Conservation (phyloP, 2,329 filamentous ascomycete genomes). For the Rhexocercosporidium sp. region DNA sequence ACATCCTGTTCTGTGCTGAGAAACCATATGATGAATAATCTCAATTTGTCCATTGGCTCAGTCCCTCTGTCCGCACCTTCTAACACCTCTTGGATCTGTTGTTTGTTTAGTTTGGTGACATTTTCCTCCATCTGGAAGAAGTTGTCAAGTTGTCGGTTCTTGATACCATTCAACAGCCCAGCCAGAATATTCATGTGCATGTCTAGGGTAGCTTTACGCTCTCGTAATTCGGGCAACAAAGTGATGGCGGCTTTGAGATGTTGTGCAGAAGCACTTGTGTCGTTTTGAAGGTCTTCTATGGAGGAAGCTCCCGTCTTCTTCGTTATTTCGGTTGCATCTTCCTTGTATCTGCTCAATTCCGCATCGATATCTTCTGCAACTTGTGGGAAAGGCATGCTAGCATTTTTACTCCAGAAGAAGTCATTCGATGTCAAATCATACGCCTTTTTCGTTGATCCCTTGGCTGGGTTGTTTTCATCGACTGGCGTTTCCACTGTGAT, state of each 20-base stretch:
- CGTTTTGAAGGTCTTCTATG: constrained; percentile 89
- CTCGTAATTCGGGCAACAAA: constrained; percentile 85
- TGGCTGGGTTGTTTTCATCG: constrained; percentile 77
- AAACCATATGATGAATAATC: constrained; percentile 97
- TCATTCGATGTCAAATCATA: constrained; percentile 91
- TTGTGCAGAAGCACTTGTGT: constrained; percentile 86
- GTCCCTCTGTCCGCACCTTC: constrained; percentile 82
- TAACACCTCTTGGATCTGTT: constrained; percentile 86
- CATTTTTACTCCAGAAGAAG: constrained; percentile 97
- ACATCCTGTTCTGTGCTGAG: constrained; percentile 92
- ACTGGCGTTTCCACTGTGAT: constrained; percentile 88
- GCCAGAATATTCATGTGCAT: constrained; percentile 99
- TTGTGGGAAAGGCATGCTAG: constrained; percentile 87
- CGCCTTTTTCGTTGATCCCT: constrained; percentile 80
- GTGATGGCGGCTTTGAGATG: constrained; percentile 97
- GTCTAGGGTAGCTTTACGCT: constrained; percentile 90
- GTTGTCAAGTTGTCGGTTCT: constrained; percentile 92
- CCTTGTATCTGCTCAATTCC: constrained; percentile 92
- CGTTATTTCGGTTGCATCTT: constrained; percentile 91
- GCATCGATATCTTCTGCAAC: constrained; percentile 96
- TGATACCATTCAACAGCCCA: constrained; percentile 77
- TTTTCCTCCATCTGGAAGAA: constrained; percentile 96
- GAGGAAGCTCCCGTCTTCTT: constrained; percentile 93
- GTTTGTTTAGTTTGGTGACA: constrained; percentile 87
- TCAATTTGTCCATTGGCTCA: constrained; percentile 85